Percentiles rank a stretch among this genome's conserved stretches.
Evolutionary conservation across 2,329 filamentous ascomycete species (phyloP).

Genomic region (Monilinia laxa): DNA sequence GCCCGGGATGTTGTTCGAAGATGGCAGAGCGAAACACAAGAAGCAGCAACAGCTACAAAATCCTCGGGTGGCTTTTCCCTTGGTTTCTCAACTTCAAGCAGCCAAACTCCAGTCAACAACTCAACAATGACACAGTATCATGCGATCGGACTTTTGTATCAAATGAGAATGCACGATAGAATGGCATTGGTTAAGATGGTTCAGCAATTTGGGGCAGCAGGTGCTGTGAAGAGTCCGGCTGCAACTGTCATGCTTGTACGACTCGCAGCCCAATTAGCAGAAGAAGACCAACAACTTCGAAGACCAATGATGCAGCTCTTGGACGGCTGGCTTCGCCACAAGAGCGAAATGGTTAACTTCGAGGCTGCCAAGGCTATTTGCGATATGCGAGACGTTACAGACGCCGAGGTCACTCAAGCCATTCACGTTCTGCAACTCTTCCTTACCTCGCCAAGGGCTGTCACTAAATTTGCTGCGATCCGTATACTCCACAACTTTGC

Average conservation of each 20-base stretch:
- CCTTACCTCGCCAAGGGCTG: constrained; percentile 89
- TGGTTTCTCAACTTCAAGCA: constrained; percentile 80
- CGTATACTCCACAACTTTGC: constrained; percentile 95
- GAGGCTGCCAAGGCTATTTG: constrained; percentile 98
- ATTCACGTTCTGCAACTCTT: constrained; percentile 96
- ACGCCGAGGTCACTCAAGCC: constrained; percentile 86
- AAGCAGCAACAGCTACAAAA: constrained; percentile 88
- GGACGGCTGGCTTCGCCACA: constrained; percentile 94
- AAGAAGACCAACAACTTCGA: constrained; percentile 84
- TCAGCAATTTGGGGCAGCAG: constrained; percentile 92
- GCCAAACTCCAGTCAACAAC: constrained; percentile 77
- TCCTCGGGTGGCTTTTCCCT: constrained; percentile 87
- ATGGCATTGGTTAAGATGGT: constrained; percentile 99
- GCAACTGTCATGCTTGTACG: constrained; percentile 91
- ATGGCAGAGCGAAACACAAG: constrained; percentile 98
- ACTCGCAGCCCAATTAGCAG: constrained; percentile 87
- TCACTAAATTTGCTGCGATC: constrained; percentile 96
- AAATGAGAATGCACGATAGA: constrained; percentile 95
- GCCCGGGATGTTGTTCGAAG: constrained; percentile 91
- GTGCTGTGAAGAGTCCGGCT: constrained; percentile 91
- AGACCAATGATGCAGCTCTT: constrained; percentile 97
- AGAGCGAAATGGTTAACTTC: constrained; percentile 99
- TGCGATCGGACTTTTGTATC: constrained; percentile 93
- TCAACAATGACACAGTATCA: constrained; percentile 99
- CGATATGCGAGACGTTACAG: constrained; percentile 88